Conservation (phyloP, 2,329 filamentous ascomycete species). For the Xylaria sp. region DNA sequence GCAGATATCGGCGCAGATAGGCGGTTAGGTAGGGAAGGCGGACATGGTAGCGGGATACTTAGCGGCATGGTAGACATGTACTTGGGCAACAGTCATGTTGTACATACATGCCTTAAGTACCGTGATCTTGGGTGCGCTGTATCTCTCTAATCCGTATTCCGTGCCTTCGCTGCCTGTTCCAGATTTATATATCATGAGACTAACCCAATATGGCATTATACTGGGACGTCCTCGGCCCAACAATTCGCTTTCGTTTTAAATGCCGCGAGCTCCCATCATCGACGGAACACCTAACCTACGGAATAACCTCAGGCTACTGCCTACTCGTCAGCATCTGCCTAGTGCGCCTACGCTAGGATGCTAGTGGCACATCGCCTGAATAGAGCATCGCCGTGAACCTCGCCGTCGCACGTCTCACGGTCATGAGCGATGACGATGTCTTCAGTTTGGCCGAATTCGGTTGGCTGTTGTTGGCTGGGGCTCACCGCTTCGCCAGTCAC, state of each 20-base stretch:
- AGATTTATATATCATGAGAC: too few species aligned
- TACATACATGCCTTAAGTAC: not conserved
- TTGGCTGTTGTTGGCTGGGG: conserved; percentile 2
- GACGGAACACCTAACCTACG: too few species aligned
- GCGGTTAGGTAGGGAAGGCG: too few species aligned
- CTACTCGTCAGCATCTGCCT: too few species aligned
- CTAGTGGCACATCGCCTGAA: not conserved
- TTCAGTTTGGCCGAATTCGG: conserved; percentile 8
- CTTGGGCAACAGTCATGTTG: not conserved
- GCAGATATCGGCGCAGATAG: too few species aligned
- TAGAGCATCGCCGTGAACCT: not conserved
- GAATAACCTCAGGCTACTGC: too few species aligned
- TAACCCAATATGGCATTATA: too few species aligned
- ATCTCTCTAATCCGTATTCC: not conserved
- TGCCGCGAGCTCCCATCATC: not conserved
- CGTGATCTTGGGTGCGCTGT: not conserved
- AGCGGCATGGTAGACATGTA: not conserved
- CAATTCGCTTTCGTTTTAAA: not conserved
- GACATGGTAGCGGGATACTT: too few species aligned
- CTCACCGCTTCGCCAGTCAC: conserved; percentile 17
- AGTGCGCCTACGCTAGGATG: too few species aligned
- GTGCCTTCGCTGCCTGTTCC: not conserved
- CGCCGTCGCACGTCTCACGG: not conserved
- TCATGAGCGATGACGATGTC: conserved; percentile 7
- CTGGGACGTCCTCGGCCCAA: not conserved